Evolutionary conservation across 371 early-diverging fungal genomes (phyloP).

Genomic region (Smittium culicis): DNA sequence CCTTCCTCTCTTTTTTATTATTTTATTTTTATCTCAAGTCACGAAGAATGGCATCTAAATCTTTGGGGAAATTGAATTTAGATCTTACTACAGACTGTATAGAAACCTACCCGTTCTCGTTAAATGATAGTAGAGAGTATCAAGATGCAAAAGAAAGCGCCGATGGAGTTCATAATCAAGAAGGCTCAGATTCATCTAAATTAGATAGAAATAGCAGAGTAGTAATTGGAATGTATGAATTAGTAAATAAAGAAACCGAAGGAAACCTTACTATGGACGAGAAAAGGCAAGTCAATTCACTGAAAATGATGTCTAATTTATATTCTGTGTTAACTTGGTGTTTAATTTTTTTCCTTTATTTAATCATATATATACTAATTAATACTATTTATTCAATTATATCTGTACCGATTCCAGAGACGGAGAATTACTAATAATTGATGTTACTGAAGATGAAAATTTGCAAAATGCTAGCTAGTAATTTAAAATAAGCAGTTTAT

Average conservation of each 20-base stretch:
- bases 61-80: neutral
- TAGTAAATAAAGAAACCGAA: conserved; percentile 11
- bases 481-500: too few relatives aligned
- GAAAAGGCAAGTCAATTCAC: too few relatives aligned
- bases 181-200: neutral
- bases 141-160: neutral
- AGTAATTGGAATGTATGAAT: conserved; percentile 25
- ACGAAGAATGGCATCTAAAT: neutral
- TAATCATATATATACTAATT: neutral
- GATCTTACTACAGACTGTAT: conserved; percentile 20
- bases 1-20: too few relatives aligned
- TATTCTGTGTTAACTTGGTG: too few relatives aligned
- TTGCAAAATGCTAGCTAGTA: neutral
- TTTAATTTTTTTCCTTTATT: too few relatives aligned
- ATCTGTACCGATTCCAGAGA: neutral
- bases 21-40: too few relatives aligned
- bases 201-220: conserved; percentile 11
- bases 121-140: neutral
- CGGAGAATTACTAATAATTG: neutral
- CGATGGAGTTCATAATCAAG: neutral
- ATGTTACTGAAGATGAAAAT: neutral
- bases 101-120: conserved; percentile 19
- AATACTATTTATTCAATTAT: neutral
- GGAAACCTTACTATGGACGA: neutral
- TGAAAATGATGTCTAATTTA: too few relatives aligned